These are phyloP conservation scores for Penicillium thymicola DNA, from an alignment of 2,329 filamentous ascomycete species.

Conservation along the genomic window DNA sequence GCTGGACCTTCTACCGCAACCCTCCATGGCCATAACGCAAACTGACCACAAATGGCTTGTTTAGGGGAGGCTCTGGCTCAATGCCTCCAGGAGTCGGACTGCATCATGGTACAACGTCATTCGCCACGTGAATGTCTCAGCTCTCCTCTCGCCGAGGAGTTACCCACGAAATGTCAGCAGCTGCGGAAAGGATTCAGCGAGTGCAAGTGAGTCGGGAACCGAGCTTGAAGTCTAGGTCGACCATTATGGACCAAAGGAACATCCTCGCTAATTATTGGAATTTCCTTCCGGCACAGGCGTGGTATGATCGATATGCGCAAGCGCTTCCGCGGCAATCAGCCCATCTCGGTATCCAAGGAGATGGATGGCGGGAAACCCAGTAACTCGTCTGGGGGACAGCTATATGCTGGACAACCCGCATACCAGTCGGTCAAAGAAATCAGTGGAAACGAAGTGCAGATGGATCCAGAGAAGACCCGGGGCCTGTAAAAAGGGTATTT, in stretches of 20 bases:
- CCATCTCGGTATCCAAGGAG: constrained; percentile 67
- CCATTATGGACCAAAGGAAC: background rate
- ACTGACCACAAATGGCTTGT: constrained; percentile 17
- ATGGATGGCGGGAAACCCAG: constrained; percentile 51
- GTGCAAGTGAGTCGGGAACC: constrained; percentile 61
- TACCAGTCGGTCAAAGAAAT: constrained; percentile 65
- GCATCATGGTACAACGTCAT: constrained; percentile 89
- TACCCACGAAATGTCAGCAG: constrained; percentile 87
- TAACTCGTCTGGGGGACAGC: constrained; percentile 54
- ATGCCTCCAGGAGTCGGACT: constrained; percentile 95
- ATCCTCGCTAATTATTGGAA: constrained; percentile 4
- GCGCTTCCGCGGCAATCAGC: constrained; percentile 90
- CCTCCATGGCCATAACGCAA: constrained; percentile 4
- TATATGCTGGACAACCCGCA: constrained; percentile 75
- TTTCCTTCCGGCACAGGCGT: constrained; percentile 45
- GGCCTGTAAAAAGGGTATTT: constrained; percentile 34
- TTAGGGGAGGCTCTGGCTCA: constrained; percentile 85
- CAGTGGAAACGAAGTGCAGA: constrained; percentile 61
- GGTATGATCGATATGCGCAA: constrained; percentile 99
- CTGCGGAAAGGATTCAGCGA: constrained; percentile 89
- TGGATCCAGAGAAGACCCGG: constrained; percentile 49
- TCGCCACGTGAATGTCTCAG: constrained; percentile 83
- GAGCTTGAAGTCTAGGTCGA: background rate
- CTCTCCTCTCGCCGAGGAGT: constrained; percentile 71
- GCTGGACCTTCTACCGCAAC: background rate